Evolutionary conservation across 768 basidiomycete species (phyloP).

Genomic region (Boletus sp.): DNA sequence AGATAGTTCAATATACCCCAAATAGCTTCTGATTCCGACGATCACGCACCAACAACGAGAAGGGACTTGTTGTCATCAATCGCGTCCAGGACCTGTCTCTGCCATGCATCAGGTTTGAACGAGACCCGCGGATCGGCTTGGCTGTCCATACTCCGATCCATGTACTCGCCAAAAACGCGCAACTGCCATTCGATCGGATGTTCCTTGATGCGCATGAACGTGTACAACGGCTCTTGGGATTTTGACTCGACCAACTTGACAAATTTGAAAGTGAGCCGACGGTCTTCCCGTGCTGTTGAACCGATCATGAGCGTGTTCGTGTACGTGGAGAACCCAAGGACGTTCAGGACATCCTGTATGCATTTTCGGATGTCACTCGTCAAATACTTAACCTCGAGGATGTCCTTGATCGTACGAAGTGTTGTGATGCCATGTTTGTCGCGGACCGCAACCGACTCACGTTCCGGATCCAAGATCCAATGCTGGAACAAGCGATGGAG

Average conservation of each 20-base stretch:
- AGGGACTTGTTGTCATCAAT: slow-evolving; percentile 58
- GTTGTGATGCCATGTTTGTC: slow-evolving; percentile 47
- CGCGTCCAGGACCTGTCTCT: slow-evolving; percentile 59
- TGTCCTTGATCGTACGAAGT: slow-evolving; percentile 47
- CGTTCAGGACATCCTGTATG: slow-evolving; percentile 39
- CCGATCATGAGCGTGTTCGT: slow-evolving; percentile 18
- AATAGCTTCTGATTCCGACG: background rate
- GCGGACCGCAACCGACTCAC: slow-evolving; percentile 35
- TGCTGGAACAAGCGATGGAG: slow-evolving; percentile 47
- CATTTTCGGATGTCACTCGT: slow-evolving; percentile 30
- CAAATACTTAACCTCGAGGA: slow-evolving; percentile 35
- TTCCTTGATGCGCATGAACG: slow-evolving; percentile 56
- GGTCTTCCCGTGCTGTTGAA: slow-evolving; percentile 20
- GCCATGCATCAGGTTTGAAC: slow-evolving; percentile 72
- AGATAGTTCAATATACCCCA: background rate
- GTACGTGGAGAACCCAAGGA: slow-evolving; percentile 48
- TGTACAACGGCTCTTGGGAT: slow-evolving; percentile 36
- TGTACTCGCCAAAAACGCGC: slow-evolving; percentile 63
- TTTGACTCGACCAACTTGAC: slow-evolving; percentile 51
- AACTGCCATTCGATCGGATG: slow-evolving; percentile 64
- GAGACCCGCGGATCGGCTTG: slow-evolving; percentile 52
- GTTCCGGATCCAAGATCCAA: slow-evolving; percentile 50
- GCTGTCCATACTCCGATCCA: slow-evolving; percentile 72
- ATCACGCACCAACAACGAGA: slow-evolving; percentile 55
- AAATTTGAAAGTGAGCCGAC: slow-evolving; percentile 47